Base-by-base conservation (phyloP, 2,329 filamentous ascomycete genomes). In the Scorias spongiosa region DNA sequence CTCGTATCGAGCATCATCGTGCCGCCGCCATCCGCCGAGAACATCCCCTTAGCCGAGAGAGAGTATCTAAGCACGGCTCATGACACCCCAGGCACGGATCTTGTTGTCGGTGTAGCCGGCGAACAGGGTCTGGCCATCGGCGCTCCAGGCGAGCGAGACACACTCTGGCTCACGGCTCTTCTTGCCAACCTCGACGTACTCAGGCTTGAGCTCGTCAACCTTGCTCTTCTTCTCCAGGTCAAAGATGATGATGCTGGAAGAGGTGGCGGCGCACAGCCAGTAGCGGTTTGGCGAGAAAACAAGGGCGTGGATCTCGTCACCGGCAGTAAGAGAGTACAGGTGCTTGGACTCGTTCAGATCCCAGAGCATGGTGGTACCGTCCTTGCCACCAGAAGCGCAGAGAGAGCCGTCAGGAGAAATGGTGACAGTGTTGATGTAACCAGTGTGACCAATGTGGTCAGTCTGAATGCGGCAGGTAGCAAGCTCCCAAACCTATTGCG, bases 161-260 rank as follows among this genome's bases (percentile, higher is more conserved):
- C 89, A 96, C 81, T 96, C 89, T 61, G 91, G 91, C 73, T 95
- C 89, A 67, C 88, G 81, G 80, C 82, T 87, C 86, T 96, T 96
- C 86, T 94, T 94, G 75, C 88, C 85, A 67, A 87, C 82, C 67
- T 87, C 78, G 65, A 87, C 76, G 76, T 91, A 93, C 70, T 98
- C 91, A 58, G 89, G 89, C 83, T 93, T 95, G 70, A 98, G 81
- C 81, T 96, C 91, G 63, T 96, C 89, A 66, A 96, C 89, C 84
- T 95, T 96, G 83, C 82, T 93, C 88, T 98, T 98, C 88, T 98
- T 98, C 86, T 98, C 91, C 59, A 98, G 81, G 66, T 98, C 91
- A 75, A 98, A 98, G 79, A 98, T 96, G 80, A 95, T 95, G 80
- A 98, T 96, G 79, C 80, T 87, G 74, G 79, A 85, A 66, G 86